phyloP scores from a whole-genome alignment of 768 basidiomycete species.

The Leccinum boreale region DNA sequence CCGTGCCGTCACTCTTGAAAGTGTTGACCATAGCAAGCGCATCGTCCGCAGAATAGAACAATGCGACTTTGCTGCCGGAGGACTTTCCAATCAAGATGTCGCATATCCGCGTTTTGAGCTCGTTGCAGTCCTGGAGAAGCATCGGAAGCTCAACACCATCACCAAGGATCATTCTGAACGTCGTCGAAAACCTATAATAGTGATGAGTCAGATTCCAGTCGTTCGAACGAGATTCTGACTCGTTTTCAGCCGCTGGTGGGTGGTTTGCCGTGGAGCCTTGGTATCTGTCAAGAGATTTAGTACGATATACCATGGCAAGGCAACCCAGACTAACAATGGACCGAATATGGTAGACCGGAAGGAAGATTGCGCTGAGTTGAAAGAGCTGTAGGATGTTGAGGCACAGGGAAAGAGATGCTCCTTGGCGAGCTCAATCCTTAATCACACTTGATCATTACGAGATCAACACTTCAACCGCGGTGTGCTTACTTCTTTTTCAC shows the following conservation, averaged over 20 bases:
- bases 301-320: not conserved
- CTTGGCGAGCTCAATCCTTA: slow-evolving; percentile 42
- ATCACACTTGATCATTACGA: slow-evolving; percentile 5
- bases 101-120: slow-evolving; percentile 33
- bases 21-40: slow-evolving; percentile 52
- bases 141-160: slow-evolving; percentile 50
- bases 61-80: slow-evolving; percentile 47
- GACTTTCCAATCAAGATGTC: slow-evolving; percentile 37
- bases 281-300: slow-evolving; percentile 20
- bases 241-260: slow-evolving; percentile 4
- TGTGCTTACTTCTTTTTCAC: slow-evolving; percentile 24
- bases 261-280: slow-evolving; percentile 17
- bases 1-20: slow-evolving; percentile 49
- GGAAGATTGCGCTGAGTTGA: slow-evolving; percentile 32
- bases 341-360: slow-evolving; percentile 64
- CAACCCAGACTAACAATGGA: slow-evolving; percentile 47
- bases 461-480: not conserved
- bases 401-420: slow-evolving; percentile 47
- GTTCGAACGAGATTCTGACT: slow-evolving; percentile 15
- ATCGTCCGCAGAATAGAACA: slow-evolving; percentile 52
- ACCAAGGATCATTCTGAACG: slow-evolving; percentile 50
- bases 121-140: slow-evolving; percentile 39
- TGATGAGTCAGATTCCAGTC: slow-evolving; percentile 3
- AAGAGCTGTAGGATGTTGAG: slow-evolving; percentile 18
- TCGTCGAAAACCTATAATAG: slow-evolving; percentile 22